Percentiles rank a stretch among this genome's conserved stretches.
Evolutionary conservation across 1,139 yeast genomes (phyloP).

Genomic region (Debaryomyces nepalensis): DNA sequence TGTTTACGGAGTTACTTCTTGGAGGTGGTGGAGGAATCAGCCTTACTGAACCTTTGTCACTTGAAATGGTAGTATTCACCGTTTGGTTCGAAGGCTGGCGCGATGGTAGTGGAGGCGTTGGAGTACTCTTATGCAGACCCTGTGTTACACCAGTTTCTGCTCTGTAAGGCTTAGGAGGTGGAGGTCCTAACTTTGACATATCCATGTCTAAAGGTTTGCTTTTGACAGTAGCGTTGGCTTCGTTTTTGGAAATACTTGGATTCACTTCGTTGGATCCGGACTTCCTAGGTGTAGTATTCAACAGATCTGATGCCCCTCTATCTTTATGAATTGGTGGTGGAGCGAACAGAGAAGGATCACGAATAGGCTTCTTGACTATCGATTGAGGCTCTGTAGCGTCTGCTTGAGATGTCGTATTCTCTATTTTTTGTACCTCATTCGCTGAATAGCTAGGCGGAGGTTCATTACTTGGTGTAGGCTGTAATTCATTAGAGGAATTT

Average conservation of each 20-base stretch:
- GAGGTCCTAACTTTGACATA: slow-evolving; percentile 29
- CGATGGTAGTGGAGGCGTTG: slow-evolving; percentile 5
- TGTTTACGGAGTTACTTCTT: not conserved
- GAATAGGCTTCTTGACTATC: slow-evolving; percentile 11
- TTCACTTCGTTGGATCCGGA: not conserved
- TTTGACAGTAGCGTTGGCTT: slow-evolving; percentile 13
- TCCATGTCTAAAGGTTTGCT: slow-evolving; percentile 31
- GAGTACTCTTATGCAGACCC: no score
- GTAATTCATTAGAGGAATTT: not conserved
- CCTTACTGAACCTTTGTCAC: not conserved
- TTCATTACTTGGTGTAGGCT: not conserved
- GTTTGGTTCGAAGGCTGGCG: not conserved
- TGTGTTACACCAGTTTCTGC: not conserved
- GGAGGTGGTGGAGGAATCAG: slow-evolving; percentile 6
- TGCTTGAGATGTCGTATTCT: not conserved
- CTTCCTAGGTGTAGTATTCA: not conserved
- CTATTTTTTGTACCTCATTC: not conserved
- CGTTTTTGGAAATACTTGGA: not conserved
- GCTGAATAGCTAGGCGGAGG: not conserved
- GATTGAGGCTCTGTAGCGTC: slow-evolving; percentile 2
- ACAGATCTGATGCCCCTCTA: slow-evolving; percentile 18
- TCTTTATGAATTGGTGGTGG: slow-evolving; percentile 47
- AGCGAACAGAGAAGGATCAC: slow-evolving; percentile 43
- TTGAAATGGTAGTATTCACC: not conserved
- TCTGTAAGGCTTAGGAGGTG: slow-evolving; percentile 15